Evolutionary conservation across 140 eudicot genomes (phyloP), one percentile per base, ranked within the genome.

Genomic region (Ambrosia hybrid): DNA sequence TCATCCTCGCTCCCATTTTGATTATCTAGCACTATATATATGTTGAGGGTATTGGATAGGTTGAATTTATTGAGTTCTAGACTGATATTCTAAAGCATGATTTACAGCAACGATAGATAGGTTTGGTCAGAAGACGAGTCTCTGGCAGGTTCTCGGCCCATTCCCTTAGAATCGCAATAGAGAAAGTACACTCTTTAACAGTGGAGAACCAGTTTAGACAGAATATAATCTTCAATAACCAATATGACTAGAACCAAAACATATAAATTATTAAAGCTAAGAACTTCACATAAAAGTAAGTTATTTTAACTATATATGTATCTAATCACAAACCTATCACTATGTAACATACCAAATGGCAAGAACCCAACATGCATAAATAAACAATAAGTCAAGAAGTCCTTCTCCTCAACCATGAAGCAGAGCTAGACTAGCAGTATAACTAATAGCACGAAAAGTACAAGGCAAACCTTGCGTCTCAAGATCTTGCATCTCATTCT

Each of bases 371-470:
- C 13, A 48, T 2, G 13, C 52, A 46, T 46, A 46, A 56, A 2
- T 1, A 57, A 33, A 68, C 15, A 43, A 76, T 30, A 67, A 45
- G 43, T 45, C 2, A 16, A 9, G 21, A 33, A 9, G 57, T 36
- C 49, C 62, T 75, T 56, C 45, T 65, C 69, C 72, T 77, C 76
- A 76, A 63, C 68, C 66, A 72, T 77, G 58, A 80, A 84, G 83
- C 78, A 83, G 62, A 59, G 81, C 87, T 67, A 85, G 68, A 77
- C 85, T 85, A 37, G 83, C 75, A 2, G 75, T 70, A 70, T 73
- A 86, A 66, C 59, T 57, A 52, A 80, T 68, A 10, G 65, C 68
- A 62, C 73, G 55, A 76, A 80, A 84, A 15, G 71, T 43, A 36
- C 15, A 16, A 48, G 79, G 66, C 59, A 64, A 38, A 56, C 83